phyloP scores from a whole-genome alignment of 257 asterid species.

The Solanum lycopersicoides region DNA sequence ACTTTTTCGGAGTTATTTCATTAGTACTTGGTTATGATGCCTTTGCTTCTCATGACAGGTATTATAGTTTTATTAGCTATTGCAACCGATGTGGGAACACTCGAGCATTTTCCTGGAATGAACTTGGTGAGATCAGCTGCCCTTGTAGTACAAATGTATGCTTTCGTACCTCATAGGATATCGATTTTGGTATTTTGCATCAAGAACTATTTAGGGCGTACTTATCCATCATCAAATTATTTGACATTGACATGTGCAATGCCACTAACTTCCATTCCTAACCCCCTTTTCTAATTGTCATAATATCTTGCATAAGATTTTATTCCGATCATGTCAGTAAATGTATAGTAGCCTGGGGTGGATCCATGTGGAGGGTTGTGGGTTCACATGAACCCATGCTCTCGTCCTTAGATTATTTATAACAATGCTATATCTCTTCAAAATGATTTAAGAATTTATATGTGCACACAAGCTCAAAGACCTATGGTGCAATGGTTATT shows the following conservation, averaged over 20 bases:
- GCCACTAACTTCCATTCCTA: background rate
- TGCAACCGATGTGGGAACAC: slow-evolving; percentile 74
- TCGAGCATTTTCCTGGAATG: slow-evolving; percentile 46
- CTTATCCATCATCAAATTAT: background rate
- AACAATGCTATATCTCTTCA: background rate
- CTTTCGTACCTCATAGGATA: background rate
- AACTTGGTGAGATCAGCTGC: slow-evolving; percentile 61
- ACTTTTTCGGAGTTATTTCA: background rate
- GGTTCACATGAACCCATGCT: background rate
- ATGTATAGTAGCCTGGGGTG: background rate
- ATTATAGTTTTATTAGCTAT: slow-evolving; percentile 71
- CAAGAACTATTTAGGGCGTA: background rate
- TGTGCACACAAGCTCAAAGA: background rate
- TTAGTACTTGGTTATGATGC: background rate
- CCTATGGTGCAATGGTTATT: background rate
- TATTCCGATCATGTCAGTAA: background rate
- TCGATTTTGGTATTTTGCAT: background rate
- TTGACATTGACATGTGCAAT: background rate
- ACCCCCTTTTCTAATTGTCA: background rate
- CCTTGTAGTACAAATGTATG: slow-evolving; percentile 53
- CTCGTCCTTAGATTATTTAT: background rate
- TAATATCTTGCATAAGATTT: background rate
- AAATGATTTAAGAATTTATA: background rate
- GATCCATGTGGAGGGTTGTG: background rate
- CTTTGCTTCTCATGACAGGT: slow-evolving; percentile 25